Evolutionary conservation across 2,329 filamentous ascomycete species (phyloP), one percentile per base, ranked within the genome.

Genomic region (Exophiala bonariae): DNA sequence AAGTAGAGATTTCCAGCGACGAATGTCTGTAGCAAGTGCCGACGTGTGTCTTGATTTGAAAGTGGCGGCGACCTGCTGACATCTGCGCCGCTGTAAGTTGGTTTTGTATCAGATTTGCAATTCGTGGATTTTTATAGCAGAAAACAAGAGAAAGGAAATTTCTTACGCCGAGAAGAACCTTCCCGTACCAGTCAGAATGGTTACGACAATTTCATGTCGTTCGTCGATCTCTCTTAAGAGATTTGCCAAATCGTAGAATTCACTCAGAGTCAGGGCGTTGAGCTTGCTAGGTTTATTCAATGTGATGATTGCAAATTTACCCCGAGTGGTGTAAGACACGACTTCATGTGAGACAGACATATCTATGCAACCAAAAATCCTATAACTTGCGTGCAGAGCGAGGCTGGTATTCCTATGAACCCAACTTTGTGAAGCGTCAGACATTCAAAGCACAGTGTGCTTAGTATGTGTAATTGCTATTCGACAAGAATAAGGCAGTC

Each of bases 261-360:
- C 78, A 51, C 80, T 72, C 60, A 79, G 75, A 47, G 73, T 79
- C 37, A 96, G 72, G 18, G 92, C 89, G 67, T 95, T 95, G 67
- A 96, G 87, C 73, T 96, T 96, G 63, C 82, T 80, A 41, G 85
- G 80, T 41, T 88, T 85, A 70, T 91, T 85, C 63, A 97, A 83
- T 13, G 88, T 95, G 66, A 97, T 83, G 63, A 91, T 81, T 61
- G 92, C 89, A 55, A 90, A 72, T 49, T 82, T 83, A 65, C 80
- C 85, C 59, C 75, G 73, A 66, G 83, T 87, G 50, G 81, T 76
- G 59, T 87, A 61, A 35, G 74, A 76, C 50, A 85, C 74, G 41
- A 68, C 64, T 50, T 6, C n/a, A 14, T 9, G 28, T 31, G 28
- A 31, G 9, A n/a, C n/a, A 31, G 28, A 9, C 28, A 31, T 31